Evolutionary conservation across 2,329 filamentous ascomycete species (phyloP).

Genomic region (Phaeoacremonium minimum): DNA sequence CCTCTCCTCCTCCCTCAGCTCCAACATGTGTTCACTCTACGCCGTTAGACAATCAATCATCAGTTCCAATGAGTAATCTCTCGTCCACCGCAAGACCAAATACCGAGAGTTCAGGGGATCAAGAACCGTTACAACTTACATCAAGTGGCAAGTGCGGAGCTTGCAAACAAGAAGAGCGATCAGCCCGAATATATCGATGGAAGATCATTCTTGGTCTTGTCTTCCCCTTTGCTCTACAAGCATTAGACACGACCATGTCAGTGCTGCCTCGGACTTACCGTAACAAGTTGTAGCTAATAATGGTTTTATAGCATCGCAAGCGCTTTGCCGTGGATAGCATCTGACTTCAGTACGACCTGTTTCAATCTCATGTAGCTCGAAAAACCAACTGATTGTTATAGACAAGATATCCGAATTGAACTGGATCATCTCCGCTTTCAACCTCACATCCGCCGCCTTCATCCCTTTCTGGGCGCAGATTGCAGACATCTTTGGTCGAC

Average conservation of each 20-base stretch:
- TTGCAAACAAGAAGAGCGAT: neutral
- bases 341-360: constrained; percentile 53
- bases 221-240: constrained; percentile 56
- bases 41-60: too few species aligned
- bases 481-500: constrained; percentile 60
- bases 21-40: too few species aligned
- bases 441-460: constrained; percentile 62
- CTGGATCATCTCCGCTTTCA: constrained; percentile 70
- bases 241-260: constrained; percentile 58
- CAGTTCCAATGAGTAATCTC: too few species aligned
- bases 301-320: constrained; percentile 35
- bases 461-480: constrained; percentile 63
- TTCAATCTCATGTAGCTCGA: neutral
- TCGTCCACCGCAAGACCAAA: too few species aligned
- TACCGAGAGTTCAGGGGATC: too few species aligned
- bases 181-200: constrained; percentile 39
- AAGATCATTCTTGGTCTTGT: constrained; percentile 56
- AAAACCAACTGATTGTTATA: constrained; percentile 12
- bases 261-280: neutral
- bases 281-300: neutral
- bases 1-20: too few species aligned
- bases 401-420: constrained; percentile 54
- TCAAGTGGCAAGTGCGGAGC: neutral
- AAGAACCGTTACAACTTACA: neutral
- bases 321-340: constrained; percentile 59